Conservation (phyloP, 768 basidiomycete species). For the Tricholomella constricta region DNA sequence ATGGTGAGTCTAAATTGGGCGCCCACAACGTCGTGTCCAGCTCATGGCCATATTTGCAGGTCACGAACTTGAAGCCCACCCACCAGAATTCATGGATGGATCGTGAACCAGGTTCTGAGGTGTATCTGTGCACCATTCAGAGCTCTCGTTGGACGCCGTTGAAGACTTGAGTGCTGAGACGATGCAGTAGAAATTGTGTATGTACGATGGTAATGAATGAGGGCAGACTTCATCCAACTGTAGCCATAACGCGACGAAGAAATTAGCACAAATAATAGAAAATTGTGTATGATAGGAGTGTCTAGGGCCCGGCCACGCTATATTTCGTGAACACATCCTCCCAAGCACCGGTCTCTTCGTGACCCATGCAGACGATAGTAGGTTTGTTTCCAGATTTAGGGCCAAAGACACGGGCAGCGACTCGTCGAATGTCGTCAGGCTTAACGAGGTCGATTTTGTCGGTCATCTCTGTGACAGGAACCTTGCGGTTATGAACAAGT, state of each 20-base stretch:
- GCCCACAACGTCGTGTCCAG: slow-evolving; percentile 5
- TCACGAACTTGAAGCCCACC: slow-evolving; percentile 73
- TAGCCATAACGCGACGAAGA: neutral
- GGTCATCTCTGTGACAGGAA: slow-evolving; percentile 90
- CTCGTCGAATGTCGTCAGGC: slow-evolving; percentile 67
- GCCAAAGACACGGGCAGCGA: slow-evolving; percentile 77
- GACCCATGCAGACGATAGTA: slow-evolving; percentile 84
- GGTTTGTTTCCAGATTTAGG: slow-evolving; percentile 62
- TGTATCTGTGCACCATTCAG: slow-evolving; percentile 69
- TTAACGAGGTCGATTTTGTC: slow-evolving; percentile 80
- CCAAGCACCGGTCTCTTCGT: slow-evolving; percentile 74
- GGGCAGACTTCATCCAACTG: neutral
- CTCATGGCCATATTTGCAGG: slow-evolving; percentile 22
- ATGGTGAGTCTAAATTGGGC: slow-evolving; percentile 45
- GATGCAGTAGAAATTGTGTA: slow-evolving; percentile 2
- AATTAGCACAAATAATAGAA: neutral
- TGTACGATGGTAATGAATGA: slow-evolving; percentile 9
- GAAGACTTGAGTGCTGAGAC: slow-evolving; percentile 25
- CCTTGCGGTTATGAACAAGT: slow-evolving; percentile 82
- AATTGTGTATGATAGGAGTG: slow-evolving; percentile 3
- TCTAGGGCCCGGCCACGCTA: slow-evolving; percentile 48
- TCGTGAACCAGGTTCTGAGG: slow-evolving; percentile 55
- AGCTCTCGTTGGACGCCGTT: slow-evolving; percentile 60
- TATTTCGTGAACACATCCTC: slow-evolving; percentile 66
- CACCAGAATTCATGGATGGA: slow-evolving; percentile 75